These are phyloP conservation scores for Mrakia gelida DNA, from an alignment of 768 basidiomycete species.

Conservation along the genomic window DNA sequence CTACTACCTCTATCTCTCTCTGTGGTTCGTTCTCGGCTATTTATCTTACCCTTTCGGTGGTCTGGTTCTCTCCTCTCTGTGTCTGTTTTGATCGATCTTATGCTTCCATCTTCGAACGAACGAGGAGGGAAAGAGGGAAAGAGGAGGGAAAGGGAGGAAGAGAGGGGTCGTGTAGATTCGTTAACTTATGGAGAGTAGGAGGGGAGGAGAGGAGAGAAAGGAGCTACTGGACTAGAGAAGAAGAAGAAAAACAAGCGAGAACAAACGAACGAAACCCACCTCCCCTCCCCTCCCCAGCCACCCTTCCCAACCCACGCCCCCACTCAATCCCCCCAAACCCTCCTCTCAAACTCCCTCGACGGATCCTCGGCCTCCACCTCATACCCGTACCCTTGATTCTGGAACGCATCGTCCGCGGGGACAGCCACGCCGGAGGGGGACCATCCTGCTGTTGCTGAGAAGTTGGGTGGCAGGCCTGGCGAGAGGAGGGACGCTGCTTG, in stretches of 20 bases:
- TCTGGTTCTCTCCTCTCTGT: no score
- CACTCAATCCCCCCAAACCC: not conserved
- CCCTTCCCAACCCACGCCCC: not conserved
- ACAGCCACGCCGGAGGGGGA: not conserved
- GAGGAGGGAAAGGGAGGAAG: no score
- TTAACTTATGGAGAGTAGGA: no score
- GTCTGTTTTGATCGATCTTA: no score
- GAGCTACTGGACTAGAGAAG: no score
- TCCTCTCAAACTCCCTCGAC: not conserved
- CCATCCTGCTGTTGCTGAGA: not conserved
- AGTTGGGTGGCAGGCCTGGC: not conserved
- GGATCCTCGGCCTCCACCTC: not conserved
- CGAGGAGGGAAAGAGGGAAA: no score
- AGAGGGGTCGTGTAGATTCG: no score
- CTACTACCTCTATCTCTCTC: not conserved
- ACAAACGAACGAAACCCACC: not conserved
- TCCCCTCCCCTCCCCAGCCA: no score
- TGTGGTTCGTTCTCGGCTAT: not conserved
- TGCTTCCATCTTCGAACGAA: no score
- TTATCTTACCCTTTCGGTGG: no score
- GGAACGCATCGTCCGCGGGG: not conserved
- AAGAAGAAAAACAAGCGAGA: not conserved
- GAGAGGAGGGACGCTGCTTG: constrained; percentile 9
- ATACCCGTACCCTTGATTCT: not conserved
- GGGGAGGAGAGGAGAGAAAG: no score